Percentiles rank a stretch among this genome's conserved stretches.
These are phyloP conservation scores for Aphanocladium album DNA, from an alignment of 2,329 filamentous ascomycete species.

Conservation along the genomic window DNA sequence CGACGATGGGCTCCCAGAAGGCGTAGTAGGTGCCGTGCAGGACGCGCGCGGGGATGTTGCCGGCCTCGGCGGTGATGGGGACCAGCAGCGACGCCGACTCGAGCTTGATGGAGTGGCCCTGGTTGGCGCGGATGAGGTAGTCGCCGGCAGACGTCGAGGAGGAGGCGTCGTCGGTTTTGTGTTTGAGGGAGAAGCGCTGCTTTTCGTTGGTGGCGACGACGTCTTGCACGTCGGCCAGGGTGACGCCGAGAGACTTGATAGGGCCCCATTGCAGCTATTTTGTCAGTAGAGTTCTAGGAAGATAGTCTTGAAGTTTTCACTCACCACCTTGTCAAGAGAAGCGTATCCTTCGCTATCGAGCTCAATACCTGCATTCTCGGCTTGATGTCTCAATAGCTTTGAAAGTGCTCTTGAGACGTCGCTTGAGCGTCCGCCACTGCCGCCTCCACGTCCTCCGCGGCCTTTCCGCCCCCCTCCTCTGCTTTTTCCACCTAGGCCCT, in stretches of 20 bases:
- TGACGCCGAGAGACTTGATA: conserved; percentile 65
- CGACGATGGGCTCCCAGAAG: conserved; percentile 70
- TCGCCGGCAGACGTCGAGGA: conserved; percentile 46
- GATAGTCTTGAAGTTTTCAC: conserved; percentile 23
- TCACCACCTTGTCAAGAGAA: conserved; percentile 52
- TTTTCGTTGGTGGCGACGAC: conserved; percentile 77
- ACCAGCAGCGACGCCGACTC: conserved; percentile 67
- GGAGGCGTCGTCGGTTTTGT: conserved; percentile 12
- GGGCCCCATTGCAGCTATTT: conserved; percentile 48
- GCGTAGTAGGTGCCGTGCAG: conserved; percentile 87
- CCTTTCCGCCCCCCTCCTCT: conserved; percentile 15
- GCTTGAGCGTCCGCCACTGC: conserved; percentile 26
- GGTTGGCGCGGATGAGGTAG: conserved; percentile 90
- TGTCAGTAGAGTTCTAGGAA: neutral
- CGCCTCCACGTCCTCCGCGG: conserved; percentile 21
- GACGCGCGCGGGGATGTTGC: conserved; percentile 59
- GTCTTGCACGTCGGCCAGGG: conserved; percentile 65
- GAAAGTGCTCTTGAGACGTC: conserved; percentile 51
- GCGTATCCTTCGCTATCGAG: conserved; percentile 58
- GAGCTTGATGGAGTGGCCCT: conserved; percentile 81
- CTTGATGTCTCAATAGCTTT: conserved; percentile 51
- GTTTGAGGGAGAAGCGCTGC: conserved; percentile 78
- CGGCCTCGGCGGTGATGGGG: conserved; percentile 56
- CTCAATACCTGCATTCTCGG: conserved; percentile 48
- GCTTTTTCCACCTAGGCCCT: neutral